phyloP scores from a whole-genome alignment of 331 rosid genomes.

The Cydonia oblonga region DNA sequence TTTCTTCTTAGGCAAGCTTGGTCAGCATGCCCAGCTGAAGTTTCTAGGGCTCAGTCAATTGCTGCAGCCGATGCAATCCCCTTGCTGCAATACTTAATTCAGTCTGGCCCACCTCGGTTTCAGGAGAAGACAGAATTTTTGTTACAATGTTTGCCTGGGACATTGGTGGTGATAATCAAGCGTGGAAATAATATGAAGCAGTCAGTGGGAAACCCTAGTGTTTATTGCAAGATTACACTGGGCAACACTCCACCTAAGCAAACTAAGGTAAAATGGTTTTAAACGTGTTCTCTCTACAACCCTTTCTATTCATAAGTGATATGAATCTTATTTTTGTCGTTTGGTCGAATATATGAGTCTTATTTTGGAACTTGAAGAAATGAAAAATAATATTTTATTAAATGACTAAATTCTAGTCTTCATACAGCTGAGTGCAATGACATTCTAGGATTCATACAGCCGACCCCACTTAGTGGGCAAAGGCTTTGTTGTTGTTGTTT shows the following conservation, averaged over 20 bases:
- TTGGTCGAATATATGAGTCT: not conserved
- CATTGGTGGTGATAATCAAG: constrained; percentile 80
- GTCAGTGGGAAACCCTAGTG: constrained; percentile 97
- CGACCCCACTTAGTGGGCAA: no score
- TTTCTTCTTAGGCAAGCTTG: constrained; percentile 98
- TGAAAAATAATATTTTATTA: no score
- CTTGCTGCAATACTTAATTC: constrained; percentile 85
- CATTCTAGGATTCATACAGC: no score
- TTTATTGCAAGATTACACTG: constrained; percentile 83
- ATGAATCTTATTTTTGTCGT: not conserved
- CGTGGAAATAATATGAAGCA: constrained; percentile 97
- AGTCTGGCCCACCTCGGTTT: constrained; percentile 97
- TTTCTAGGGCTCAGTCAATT: constrained; percentile 91
- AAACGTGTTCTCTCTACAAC: not conserved
- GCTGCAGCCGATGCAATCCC: constrained; percentile 99
- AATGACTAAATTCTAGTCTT: not conserved
- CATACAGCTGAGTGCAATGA: no score
- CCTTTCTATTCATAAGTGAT: not conserved
- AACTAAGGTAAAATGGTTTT: constrained; percentile 48
- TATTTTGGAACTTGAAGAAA: not conserved
- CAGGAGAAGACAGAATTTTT: constrained; percentile 94
- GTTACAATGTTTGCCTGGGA: constrained; percentile 97
- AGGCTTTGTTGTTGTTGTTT: no score
- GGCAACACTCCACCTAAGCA: constrained; percentile 80
- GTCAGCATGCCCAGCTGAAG: constrained; percentile 98